Conservation (phyloP, 345 rosid species). For the Erysimum cheiranthoides region DNA sequence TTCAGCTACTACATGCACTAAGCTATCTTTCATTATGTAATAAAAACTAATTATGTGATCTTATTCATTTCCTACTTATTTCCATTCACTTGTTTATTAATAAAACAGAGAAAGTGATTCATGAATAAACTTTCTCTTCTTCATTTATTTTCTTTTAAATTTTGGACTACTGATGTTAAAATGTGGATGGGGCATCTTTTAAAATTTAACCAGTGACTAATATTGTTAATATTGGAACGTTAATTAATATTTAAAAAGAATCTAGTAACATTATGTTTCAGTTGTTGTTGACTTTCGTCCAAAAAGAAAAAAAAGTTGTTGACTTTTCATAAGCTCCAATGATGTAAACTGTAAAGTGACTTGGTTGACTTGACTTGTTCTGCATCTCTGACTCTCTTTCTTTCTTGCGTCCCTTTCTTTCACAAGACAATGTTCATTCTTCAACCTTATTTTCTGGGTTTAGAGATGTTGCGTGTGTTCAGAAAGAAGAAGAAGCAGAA, state of each 20-base stretch:
- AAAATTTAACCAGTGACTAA: too few species aligned
- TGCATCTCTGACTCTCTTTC: background rate
- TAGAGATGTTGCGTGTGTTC: conserved; percentile 25
- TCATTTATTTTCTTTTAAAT: background rate
- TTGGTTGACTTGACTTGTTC: conserved; percentile 29
- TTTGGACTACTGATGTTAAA: background rate
- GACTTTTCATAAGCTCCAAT: background rate
- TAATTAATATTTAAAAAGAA: too few species aligned
- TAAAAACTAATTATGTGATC: conserved; percentile 34
- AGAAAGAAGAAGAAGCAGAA: conserved; percentile 11
- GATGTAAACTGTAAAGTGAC: conserved; percentile 3
- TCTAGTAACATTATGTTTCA: background rate
- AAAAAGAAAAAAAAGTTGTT: background rate
- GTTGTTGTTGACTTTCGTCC: background rate
- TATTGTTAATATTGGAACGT: background rate
- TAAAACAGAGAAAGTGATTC: conserved; percentile 35
- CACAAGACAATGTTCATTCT: conserved; percentile 12
- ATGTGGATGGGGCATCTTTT: conserved; percentile 17
- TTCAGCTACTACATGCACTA: conserved; percentile 48
- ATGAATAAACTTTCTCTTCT: conserved; percentile 28
- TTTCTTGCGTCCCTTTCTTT: background rate
- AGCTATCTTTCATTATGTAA: conserved; percentile 38
- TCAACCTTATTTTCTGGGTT: background rate
- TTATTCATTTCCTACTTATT: conserved; percentile 31
- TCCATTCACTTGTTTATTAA: conserved; percentile 39